Evolutionary conservation across 306 rosid genomes (phyloP).

Genomic region (Senna tora): DNA sequence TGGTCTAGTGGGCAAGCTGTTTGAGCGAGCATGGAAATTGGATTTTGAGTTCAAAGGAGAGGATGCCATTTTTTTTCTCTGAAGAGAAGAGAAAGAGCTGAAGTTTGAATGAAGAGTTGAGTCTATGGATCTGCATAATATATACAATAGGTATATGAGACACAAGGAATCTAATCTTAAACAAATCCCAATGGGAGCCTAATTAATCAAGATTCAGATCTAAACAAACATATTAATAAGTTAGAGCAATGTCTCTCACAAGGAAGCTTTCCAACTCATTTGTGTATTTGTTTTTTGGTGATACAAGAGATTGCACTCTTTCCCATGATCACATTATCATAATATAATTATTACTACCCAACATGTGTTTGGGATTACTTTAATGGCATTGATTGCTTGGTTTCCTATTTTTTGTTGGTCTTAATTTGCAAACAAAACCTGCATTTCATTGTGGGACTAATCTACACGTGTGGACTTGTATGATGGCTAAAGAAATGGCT

Average conservation of each 20-base stretch:
- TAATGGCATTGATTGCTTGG: neutral
- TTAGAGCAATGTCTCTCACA: conserved; percentile 29
- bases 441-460: neutral
- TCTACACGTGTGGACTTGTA: neutral
- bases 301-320: neutral
- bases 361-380: neutral
- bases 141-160: conserved; percentile 1
- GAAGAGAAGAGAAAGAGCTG: neutral
- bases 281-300: neutral
- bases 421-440: conserved; percentile 1
- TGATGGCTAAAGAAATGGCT: neutral
- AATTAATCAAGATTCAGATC: conserved; percentile 15
- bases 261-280: conserved; percentile 26
- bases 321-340: conserved; percentile 8
- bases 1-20: conserved; percentile 46
- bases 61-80: conserved; percentile 31
- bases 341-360: neutral
- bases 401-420: neutral
- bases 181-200: neutral
- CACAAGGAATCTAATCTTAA: conserved; percentile 33
- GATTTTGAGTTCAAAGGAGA: conserved; percentile 28
- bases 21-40: conserved; percentile 42
- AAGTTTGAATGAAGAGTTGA: neutral
- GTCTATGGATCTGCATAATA: conserved; percentile 7
- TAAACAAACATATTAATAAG: neutral